A percentile compares a stretch with the other conserved stretches of the same genome.
Conservation (phyloP, 495 filamentous ascomycete species). For the Aspergillus mulundensis region DNA sequence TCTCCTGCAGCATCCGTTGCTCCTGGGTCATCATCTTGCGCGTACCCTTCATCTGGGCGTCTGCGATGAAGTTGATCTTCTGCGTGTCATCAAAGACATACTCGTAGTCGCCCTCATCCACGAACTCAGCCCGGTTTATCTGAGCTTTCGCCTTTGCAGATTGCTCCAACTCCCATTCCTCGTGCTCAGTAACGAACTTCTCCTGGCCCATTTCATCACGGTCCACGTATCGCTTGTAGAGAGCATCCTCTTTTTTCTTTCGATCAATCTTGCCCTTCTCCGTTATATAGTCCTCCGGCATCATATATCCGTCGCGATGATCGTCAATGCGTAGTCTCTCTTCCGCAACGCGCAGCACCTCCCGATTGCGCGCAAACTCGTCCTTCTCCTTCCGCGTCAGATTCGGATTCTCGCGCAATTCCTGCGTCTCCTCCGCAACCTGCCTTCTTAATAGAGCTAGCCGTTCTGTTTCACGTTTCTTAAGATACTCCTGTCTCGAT, state of each 20-base stretch:
- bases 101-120: conserved; percentile 87
- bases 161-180: conserved; percentile 94
- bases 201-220: conserved; percentile 84
- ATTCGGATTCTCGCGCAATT: conserved; percentile 70
- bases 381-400: conserved; percentile 77
- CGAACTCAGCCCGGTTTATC: conserved; percentile 66
- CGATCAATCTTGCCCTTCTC: conserved; percentile 88
- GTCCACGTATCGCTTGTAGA: conserved; percentile 89
- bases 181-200: conserved; percentile 86
- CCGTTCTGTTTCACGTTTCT: conserved; percentile 84
- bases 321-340: conserved; percentile 87
- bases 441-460: conserved; percentile 82
- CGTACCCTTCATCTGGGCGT: conserved; percentile 64
- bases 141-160: conserved; percentile 85
- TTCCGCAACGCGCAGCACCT: conserved; percentile 82
- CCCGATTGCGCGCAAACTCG: conserved; percentile 86
- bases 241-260: conserved; percentile 84
- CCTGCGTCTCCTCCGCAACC: conserved; percentile 84
- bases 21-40: conserved; percentile 68
- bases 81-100: conserved; percentile 89
- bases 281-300: conserved; percentile 92
- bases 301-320: conserved; percentile 85
- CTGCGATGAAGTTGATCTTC: conserved; percentile 81
- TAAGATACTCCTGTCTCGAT: conserved; percentile 87
- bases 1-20: conserved; percentile 69